Base-by-base conservation (phyloP, 2,329 filamentous ascomycete genomes). In the Xylariaceae sp. region DNA sequence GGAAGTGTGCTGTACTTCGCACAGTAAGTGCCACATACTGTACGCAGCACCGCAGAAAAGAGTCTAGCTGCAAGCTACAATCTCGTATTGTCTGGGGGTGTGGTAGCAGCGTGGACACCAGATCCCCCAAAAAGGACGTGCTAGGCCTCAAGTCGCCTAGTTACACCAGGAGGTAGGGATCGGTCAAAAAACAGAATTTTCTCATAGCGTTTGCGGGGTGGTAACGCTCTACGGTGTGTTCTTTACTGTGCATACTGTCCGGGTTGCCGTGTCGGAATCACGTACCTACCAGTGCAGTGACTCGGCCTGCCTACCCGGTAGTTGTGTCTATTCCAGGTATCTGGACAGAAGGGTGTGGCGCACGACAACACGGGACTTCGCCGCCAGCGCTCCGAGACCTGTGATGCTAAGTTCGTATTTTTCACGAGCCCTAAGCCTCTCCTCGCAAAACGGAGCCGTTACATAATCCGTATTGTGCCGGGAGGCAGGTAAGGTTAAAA, bases 31-130 rank as follows among this genome's bases (percentile, higher is more conserved):
- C 23, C 23, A 42, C 9, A 42, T 42, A 42, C 37, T 42, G 13
- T 45, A 45, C 47, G 13, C 4, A 13, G 48, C 11, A 48, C 23
- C 23, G 23, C 15, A 47, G 30, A 13, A 48, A 48, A 44, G 42
- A 44, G 30, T 13, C 37, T 42, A 37, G 56, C 17, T 37, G 39
- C 37, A 56, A 55, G 51, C 15, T 57, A 39, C 34, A 44, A 51
- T 55, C 62, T 64, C 62, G 62, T 64, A 55, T 64, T 60, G 47
- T 56, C 30, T 10, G 35, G 51, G 57, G 56, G 59, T 62, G 62
- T 62, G 60, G 62, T 62, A 59, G 62, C 62, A 64, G 61, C 61
- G 59, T 59, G 51, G 60, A 52, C 49, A 53, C 23, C 10, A 51
- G 18, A 30, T 30, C 23, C 23, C 49, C 11, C 18, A 51, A 58